Evolutionary conservation across 176 grass and related monocot genomes (phyloP).

Genomic region (Coix lacrymajobi): DNA sequence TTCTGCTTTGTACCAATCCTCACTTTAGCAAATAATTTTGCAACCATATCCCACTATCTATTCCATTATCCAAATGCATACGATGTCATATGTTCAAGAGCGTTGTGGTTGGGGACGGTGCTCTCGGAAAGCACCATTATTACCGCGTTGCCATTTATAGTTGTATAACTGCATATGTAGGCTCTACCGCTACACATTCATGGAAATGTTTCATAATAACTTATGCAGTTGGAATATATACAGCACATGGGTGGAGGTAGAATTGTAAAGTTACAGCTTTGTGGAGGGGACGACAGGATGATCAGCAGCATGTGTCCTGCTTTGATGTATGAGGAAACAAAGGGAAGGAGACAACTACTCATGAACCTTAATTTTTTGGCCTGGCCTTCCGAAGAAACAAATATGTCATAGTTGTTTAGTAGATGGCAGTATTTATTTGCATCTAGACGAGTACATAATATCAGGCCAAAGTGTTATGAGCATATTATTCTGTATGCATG

Average conservation of each 20-base stretch:
- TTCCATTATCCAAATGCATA: neutral
- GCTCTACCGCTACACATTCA: constrained; percentile 6
- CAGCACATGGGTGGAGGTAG: constrained; percentile 28
- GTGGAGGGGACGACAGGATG: constrained; percentile 18
- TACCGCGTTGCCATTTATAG: neutral
- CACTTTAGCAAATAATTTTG: neutral
- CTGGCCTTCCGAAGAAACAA: constrained; percentile 6
- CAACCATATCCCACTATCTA: neutral
- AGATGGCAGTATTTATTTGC: constrained; percentile 8
- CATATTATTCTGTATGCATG: neutral
- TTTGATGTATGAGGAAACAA: constrained; percentile 33
- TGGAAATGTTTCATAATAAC: constrained; percentile 15
- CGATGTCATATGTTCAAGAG: neutral
- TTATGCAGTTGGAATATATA: neutral
- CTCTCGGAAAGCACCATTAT: neutral
- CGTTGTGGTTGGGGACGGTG: neutral
- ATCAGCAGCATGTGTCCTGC: constrained; percentile 31
- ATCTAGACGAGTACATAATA: neutral
- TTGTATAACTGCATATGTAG: neutral
- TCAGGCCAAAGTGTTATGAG: neutral
- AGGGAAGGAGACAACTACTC: constrained; percentile 17
- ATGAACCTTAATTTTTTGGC: constrained; percentile 5
- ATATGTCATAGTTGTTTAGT: constrained; percentile 4
- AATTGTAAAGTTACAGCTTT: constrained; percentile 25
- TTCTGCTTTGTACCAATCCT: no score